phyloP scores from a whole-genome alignment of 2,329 filamentous ascomycete genomes.

The Ophiocordyceps camponoti-saundersi region DNA sequence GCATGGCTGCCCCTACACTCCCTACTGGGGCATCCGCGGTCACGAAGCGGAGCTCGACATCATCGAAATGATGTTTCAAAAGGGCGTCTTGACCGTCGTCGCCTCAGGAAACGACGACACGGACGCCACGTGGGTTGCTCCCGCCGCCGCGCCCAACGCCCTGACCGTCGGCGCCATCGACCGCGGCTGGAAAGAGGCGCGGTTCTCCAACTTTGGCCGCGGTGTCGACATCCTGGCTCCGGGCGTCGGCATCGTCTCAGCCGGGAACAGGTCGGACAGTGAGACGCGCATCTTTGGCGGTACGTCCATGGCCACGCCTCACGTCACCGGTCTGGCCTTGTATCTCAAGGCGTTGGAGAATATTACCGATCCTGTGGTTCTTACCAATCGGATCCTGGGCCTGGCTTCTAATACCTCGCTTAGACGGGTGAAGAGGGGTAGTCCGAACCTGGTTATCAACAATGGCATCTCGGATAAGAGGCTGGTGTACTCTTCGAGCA shows the following conservation, averaged over 20 bases:
- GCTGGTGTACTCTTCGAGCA: not conserved
- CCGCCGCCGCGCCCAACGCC: not conserved
- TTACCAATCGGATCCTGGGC: not conserved
- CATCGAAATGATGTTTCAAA: not conserved
- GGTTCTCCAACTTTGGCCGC: not conserved
- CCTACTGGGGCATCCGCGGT: not conserved
- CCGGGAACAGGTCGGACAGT: not conserved
- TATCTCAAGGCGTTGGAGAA: not conserved
- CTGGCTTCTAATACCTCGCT: not conserved
- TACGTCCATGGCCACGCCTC: not conserved
- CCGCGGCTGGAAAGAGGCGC: not conserved
- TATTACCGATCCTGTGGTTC: not conserved
- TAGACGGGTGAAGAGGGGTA: not conserved
- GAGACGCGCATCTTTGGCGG: not conserved
- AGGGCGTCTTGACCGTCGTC: not conserved
- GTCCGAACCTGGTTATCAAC: not conserved
- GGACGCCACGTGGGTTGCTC: not conserved
- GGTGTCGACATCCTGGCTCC: not conserved
- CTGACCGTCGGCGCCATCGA: not conserved
- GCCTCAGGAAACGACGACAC: not conserved
- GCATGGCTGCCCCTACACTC: not conserved
- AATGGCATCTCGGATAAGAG: not conserved
- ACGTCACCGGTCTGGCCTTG: not conserved
- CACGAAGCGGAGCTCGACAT: not conserved
- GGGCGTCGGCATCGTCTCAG: not conserved